These are phyloP conservation scores for Phytophthora hibernalis DNA, from an alignment of 352 stramenopile genomes.

Conservation along the genomic window DNA sequence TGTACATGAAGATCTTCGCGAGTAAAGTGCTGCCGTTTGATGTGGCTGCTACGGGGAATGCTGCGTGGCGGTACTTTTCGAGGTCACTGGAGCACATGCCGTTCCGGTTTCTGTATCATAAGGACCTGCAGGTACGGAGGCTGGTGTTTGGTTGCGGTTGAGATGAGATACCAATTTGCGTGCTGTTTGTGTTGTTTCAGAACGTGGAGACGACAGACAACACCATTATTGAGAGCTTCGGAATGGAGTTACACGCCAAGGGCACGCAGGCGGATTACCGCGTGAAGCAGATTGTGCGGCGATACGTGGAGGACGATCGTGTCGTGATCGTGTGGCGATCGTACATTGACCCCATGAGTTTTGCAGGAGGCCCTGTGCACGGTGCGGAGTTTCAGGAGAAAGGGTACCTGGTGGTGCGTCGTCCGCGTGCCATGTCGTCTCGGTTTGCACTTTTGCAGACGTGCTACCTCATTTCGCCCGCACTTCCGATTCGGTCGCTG, in stretches of 20 bases:
- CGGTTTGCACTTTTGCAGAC: constrained; percentile 55
- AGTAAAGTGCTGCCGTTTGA: constrained; percentile 61
- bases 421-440: constrained; percentile 38
- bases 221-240: constrained; percentile 68
- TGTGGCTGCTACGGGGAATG: constrained; percentile 41
- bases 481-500: constrained; percentile 41
- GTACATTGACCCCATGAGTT: constrained; percentile 62
- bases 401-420: constrained; percentile 62
- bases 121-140: constrained; percentile 45
- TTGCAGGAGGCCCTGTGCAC: constrained; percentile 47
- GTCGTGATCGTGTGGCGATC: constrained; percentile 66
- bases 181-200: constrained; percentile 6
- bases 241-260: constrained; percentile 59
- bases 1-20: constrained; percentile 62
- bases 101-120: constrained; percentile 52
- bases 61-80: constrained; percentile 60
- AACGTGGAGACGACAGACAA: constrained; percentile 50
- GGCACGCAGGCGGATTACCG: constrained; percentile 57
- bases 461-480: constrained; percentile 65
- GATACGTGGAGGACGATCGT: constrained; percentile 54
- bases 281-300: constrained; percentile 62
- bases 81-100: constrained; percentile 52
- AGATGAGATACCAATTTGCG: neutral
- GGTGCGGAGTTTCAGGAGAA: constrained; percentile 61
- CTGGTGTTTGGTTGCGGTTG: neutral